phyloP scores from a whole-genome alignment of 768 basidiomycete genomes.

The Phaeotremella skinneri region DNA sequence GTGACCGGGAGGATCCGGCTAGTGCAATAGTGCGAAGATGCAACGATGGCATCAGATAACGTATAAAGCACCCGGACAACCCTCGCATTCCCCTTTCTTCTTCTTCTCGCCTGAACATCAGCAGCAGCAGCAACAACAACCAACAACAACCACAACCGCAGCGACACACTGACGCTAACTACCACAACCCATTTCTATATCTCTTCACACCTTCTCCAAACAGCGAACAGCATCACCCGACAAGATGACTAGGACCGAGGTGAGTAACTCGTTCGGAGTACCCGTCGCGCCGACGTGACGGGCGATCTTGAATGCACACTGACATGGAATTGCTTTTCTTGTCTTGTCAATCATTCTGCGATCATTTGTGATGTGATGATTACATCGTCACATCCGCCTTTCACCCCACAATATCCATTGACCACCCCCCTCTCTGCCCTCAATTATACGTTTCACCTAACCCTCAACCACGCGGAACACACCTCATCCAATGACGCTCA shows the following conservation, averaged over 20 bases:
- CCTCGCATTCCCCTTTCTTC: too few relatives aligned
- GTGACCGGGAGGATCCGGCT: too few relatives aligned
- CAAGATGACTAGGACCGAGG: conserved; percentile 36
- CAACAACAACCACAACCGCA: too few relatives aligned
- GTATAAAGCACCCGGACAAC: too few relatives aligned
- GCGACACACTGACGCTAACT: background rate
- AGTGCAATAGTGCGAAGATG: too few relatives aligned
- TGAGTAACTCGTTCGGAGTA: conserved; percentile 10
- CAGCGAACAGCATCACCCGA: background rate
- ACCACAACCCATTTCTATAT: background rate
- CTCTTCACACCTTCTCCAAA: background rate
- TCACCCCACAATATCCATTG: background rate
- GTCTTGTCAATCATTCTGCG: background rate
- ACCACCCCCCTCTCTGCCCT: background rate
- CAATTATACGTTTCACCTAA: background rate
- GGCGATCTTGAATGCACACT: background rate
- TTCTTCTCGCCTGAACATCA: background rate
- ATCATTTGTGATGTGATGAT: background rate
- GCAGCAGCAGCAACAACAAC: too few relatives aligned
- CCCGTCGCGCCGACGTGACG: background rate
- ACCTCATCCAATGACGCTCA: background rate
- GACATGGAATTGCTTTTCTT: background rate
- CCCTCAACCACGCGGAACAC: background rate
- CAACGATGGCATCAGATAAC: too few relatives aligned
- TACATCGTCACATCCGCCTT: background rate